A percentile compares a stretch with the other conserved stretches of the same genome.
phyloP scores from a whole-genome alignment of 371 early-diverging fungal species.

The Circinella minor region DNA sequence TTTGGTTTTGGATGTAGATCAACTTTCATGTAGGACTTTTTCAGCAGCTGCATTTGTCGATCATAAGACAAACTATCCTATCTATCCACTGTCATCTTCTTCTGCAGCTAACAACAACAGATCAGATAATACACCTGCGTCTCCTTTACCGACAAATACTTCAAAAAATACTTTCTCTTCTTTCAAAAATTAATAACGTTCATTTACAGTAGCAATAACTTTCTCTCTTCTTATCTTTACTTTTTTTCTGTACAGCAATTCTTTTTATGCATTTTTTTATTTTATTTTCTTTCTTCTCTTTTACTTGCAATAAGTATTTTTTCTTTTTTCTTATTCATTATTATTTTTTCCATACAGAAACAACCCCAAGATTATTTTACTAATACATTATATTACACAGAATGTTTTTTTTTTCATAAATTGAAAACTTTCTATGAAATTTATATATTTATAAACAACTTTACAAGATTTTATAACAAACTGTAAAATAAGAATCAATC shows the following conservation, averaged over 20 bases:
- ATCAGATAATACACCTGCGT: background rate
- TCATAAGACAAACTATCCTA: slow-evolving; percentile 13
- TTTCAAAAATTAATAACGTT: background rate
- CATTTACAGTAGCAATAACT: no score
- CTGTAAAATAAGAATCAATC: no score
- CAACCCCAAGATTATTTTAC: no score
- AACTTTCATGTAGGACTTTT: slow-evolving; percentile 26
- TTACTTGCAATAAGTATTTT: background rate
- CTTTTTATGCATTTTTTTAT: slow-evolving; percentile 4
- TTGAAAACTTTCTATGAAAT: no score
- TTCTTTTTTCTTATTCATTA: no score
- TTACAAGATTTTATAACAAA: no score
- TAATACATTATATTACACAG: no score
- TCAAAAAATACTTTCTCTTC: background rate
- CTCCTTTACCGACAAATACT: background rate
- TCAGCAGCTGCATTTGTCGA: slow-evolving; percentile 16
- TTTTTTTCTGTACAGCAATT: slow-evolving; percentile 8
- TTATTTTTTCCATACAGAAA: no score
- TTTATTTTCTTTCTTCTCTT: background rate
- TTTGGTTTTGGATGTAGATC: slow-evolving; percentile 8
- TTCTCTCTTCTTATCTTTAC: no score
- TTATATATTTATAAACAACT: no score
- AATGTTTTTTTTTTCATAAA: no score
- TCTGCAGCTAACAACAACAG: background rate
- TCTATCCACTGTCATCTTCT: slow-evolving; percentile 12